Percentiles rank a stretch among this genome's conserved stretches.
These are phyloP conservation scores for Zygotorulaspora mrakii DNA, from an alignment of 1,139 yeast genomes.

Conservation along the genomic window DNA sequence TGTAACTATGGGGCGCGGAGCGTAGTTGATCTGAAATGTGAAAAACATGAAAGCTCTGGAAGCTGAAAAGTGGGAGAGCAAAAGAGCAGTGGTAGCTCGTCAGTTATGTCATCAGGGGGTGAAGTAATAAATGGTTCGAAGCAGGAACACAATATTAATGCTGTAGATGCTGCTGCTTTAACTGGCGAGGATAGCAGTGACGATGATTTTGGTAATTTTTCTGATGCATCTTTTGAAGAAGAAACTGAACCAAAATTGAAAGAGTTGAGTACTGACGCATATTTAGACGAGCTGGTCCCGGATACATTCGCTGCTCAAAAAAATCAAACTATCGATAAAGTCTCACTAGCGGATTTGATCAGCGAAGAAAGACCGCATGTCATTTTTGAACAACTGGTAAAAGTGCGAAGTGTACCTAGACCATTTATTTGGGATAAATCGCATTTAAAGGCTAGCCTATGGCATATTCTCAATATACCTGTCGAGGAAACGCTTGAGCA, in stretches of 20 bases:
- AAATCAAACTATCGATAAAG: not conserved
- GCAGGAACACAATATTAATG: not conserved
- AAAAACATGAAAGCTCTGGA: no score
- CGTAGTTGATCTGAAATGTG: no score
- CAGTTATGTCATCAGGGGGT: not conserved
- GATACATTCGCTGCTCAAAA: not conserved
- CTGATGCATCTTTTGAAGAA: conserved; percentile 33
- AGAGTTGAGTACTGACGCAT: conserved; percentile 1
- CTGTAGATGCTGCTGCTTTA: not conserved
- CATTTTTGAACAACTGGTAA: conserved; percentile 32
- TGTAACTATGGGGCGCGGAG: no score
- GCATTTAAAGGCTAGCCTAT: conserved; percentile 23
- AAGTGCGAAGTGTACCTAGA: conserved; percentile 20
- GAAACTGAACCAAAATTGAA: conserved; percentile 6
- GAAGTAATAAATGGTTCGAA: not conserved
- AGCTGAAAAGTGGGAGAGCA: no score
- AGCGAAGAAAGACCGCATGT: conserved; percentile 30
- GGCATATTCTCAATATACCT: conserved; percentile 28
- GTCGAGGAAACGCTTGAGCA: conserved; percentile 12
- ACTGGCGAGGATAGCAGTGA: conserved; percentile 21
- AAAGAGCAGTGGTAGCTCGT: no score
- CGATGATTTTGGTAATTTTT: conserved; percentile 35
- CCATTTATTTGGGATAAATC: conserved; percentile 34
- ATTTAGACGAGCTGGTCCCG: conserved; percentile 11
- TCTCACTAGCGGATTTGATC: conserved; percentile 20